Evolutionary conservation across 805 yeast genomes (phyloP).

Genomic region (Brettanomyces nanus): DNA sequence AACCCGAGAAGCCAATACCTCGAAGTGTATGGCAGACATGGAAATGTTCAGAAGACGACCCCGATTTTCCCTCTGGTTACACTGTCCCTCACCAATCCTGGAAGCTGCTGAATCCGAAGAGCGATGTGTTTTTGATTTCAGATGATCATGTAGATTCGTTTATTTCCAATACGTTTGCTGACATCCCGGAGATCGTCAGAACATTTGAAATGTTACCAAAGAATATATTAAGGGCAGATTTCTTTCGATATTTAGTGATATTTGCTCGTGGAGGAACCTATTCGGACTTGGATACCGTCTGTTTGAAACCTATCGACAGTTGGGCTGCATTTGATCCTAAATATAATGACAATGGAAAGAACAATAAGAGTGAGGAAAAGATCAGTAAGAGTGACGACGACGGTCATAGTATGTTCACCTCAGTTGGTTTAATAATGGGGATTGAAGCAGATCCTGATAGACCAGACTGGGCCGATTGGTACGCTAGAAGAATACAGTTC

Average conservation of each 20-base stretch:
- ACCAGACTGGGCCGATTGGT: slow-evolving; percentile 89
- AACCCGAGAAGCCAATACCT: slow-evolving; percentile 54
- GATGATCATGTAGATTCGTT: slow-evolving; percentile 54
- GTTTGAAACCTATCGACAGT: slow-evolving; percentile 57
- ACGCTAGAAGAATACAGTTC: slow-evolving; percentile 86
- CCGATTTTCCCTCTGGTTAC: slow-evolving; percentile 47
- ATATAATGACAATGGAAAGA: slow-evolving; percentile 13
- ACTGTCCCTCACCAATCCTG: slow-evolving; percentile 49
- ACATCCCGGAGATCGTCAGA: slow-evolving; percentile 67
- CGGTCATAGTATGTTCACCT: slow-evolving; percentile 6
- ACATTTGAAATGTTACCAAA: slow-evolving; percentile 78
- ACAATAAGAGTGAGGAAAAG: slow-evolving; percentile 9
- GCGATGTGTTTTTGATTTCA: slow-evolving; percentile 62
- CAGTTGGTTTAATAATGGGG: slow-evolving; percentile 78
- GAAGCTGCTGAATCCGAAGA: slow-evolving; percentile 53
- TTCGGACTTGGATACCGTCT: slow-evolving; percentile 81
- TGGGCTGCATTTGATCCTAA: slow-evolving; percentile 57
- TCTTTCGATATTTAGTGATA: slow-evolving; percentile 79
- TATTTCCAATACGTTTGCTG: slow-evolving; percentile 47
- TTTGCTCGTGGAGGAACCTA: slow-evolving; percentile 91
- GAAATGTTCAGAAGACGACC: slow-evolving; percentile 60
- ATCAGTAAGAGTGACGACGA: not conserved
- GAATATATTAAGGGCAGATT: slow-evolving; percentile 82
- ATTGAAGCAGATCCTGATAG: slow-evolving; percentile 97
- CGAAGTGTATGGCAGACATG: slow-evolving; percentile 91